These are phyloP conservation scores for Vitis cinerea DNA, from an alignment of 164 flowering plant species.

Conservation along the genomic window DNA sequence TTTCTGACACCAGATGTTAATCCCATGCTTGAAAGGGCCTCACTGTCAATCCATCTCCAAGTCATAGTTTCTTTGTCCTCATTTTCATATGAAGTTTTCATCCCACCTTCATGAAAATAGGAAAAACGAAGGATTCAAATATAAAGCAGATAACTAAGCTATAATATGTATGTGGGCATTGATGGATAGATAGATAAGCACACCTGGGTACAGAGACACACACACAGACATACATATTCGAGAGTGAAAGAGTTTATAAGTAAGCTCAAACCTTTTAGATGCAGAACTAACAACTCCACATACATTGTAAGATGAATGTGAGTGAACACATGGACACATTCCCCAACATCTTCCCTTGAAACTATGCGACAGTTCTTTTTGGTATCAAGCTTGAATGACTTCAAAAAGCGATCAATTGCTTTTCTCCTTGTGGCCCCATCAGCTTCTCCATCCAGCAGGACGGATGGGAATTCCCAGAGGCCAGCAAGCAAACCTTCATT, in stretches of 20 bases:
- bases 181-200: background rate
- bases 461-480: conserved; percentile 97
- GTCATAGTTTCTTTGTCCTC: conserved; percentile 22
- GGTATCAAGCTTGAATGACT: conserved; percentile 50
- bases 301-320: conserved; percentile 83
- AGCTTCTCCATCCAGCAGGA: conserved; percentile 49
- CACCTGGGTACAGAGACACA: background rate
- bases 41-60: conserved; percentile 62
- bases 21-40: conserved; percentile 69
- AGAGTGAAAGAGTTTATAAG: conserved; percentile 9
- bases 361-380: conserved; percentile 37
- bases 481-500: conserved; percentile 93
- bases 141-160: background rate
- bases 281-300: conserved; percentile 65
- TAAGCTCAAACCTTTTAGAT: conserved; percentile 48
- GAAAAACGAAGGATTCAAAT: conserved; percentile 2
- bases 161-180: background rate
- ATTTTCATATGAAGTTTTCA: conserved; percentile 22
- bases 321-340: conserved; percentile 73
- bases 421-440: conserved; percentile 50
- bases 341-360: conserved; percentile 77
- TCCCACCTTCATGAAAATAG: conserved; percentile 45
- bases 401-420: conserved; percentile 55
- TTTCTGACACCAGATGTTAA: conserved; percentile 93
- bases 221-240: background rate